Evolutionary conservation across 2,329 filamentous ascomycete species (phyloP).

Genomic region (Dendrostoma leiphaemia): DNA sequence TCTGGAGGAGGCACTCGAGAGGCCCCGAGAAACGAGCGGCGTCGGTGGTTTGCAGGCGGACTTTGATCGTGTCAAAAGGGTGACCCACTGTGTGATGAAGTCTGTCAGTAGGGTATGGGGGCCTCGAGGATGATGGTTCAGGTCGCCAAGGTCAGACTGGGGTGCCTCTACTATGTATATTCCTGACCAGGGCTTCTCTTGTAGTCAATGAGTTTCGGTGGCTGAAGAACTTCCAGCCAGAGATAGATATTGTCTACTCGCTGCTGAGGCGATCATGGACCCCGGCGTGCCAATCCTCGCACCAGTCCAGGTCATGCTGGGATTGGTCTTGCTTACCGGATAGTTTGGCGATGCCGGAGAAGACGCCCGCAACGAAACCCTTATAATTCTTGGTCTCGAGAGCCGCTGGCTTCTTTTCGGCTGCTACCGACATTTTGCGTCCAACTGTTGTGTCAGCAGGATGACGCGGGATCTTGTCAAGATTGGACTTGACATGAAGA

Average conservation of each 20-base stretch:
- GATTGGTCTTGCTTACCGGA: slow-evolving; percentile 55
- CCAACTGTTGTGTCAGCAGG: slow-evolving; percentile 3
- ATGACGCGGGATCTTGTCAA: not conserved
- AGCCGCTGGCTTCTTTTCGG: slow-evolving; percentile 30
- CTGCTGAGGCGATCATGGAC: too few species aligned
- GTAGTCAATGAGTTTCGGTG: too few species aligned
- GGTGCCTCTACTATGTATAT: too few species aligned
- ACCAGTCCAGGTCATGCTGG: too few species aligned
- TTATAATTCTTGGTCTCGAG: slow-evolving; percentile 66
- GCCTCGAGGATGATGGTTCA: too few species aligned
- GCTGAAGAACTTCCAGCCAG: too few species aligned
- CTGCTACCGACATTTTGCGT: slow-evolving; percentile 10
- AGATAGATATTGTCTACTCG: too few species aligned
- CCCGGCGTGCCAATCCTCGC: too few species aligned
- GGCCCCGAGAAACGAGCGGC: slow-evolving; percentile 78
- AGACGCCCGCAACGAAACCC: slow-evolving; percentile 96
- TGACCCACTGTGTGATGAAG: slow-evolving; percentile 50
- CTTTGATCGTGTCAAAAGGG: slow-evolving; percentile 95
- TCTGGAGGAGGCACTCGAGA: slow-evolving; percentile 80
- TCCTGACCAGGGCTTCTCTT: too few species aligned
- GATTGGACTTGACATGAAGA: not conserved
- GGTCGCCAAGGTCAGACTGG: too few species aligned
- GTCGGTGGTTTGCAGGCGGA: slow-evolving; percentile 85
- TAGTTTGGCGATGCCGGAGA: slow-evolving; percentile 89
- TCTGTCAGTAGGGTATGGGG: not conserved